Evolutionary conservation across 2,329 filamentous ascomycete genomes (phyloP).

Genomic region (Penicillium sp.): DNA sequence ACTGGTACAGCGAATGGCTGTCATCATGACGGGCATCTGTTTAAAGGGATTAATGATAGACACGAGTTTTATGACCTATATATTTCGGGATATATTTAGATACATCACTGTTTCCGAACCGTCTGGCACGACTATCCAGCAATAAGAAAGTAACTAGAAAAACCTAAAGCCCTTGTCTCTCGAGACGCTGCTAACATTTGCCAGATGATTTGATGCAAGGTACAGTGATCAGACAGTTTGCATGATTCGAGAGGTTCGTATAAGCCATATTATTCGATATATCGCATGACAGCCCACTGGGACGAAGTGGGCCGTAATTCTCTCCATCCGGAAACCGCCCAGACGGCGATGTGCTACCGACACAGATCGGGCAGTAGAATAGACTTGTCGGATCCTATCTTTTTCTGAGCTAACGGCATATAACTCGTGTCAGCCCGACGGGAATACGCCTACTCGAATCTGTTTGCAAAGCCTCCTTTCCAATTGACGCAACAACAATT

Average conservation of each 20-base stretch:
- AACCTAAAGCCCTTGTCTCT: too few species aligned
- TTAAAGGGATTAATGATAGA: background rate
- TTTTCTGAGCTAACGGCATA: background rate
- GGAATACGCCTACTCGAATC: background rate
- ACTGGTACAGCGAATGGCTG: constrained; percentile 1
- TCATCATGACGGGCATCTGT: background rate
- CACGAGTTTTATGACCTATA: background rate
- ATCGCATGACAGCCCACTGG: background rate
- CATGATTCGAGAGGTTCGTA: background rate
- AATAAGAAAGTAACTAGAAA: background rate
- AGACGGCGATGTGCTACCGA: background rate
- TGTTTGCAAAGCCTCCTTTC: background rate
- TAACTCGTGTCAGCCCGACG: background rate
- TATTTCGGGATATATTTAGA: background rate
- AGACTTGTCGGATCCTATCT: background rate
- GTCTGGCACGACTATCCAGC: too few species aligned
- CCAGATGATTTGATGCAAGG: too few species aligned
- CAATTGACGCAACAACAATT: background rate
- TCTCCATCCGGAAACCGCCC: background rate
- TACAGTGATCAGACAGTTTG: background rate
- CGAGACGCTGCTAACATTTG: too few species aligned
- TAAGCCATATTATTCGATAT: background rate
- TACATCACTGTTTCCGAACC: background rate
- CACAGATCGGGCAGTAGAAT: background rate
- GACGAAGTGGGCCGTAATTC: constrained; percentile 7